Conservation (phyloP, 306 rosid species). For the Mimosa bimucronata region DNA sequence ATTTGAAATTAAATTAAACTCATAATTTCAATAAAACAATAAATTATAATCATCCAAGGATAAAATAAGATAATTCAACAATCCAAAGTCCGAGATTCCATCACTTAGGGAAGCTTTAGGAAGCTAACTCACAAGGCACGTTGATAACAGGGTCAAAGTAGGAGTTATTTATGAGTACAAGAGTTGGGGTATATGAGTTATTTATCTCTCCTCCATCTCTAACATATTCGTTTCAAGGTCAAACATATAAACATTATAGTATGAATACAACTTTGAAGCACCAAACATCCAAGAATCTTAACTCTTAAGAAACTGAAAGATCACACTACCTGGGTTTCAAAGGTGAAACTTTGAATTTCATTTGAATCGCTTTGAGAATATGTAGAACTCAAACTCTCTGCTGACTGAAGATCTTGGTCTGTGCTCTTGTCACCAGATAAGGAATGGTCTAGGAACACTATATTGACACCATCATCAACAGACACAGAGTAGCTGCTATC, state of each 20-base stretch:
- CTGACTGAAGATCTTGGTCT: slow-evolving; percentile 48
- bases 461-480: slow-evolving; percentile 80
- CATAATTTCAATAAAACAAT: too few relatives aligned
- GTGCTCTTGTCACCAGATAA: slow-evolving; percentile 52
- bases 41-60: neutral
- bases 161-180: neutral
- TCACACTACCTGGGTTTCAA: slow-evolving; percentile 85
- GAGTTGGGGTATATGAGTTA: neutral
- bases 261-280: neutral
- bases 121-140: neutral
- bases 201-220: neutral
- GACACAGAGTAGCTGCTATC: slow-evolving; percentile 92
- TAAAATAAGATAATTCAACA: neutral
- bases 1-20: too few relatives aligned
- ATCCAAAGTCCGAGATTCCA: neutral
- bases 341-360: slow-evolving; percentile 75
- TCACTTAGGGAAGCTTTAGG: neutral
- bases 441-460: slow-evolving; percentile 54
- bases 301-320: slow-evolving; percentile 25
- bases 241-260: neutral
- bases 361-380: slow-evolving; percentile 54
- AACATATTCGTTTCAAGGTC: neutral
- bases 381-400: slow-evolving; percentile 42
- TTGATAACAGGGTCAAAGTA: neutral
- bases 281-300: slow-evolving; percentile 9